Conservation (phyloP, 805 yeast genomes). For the Candida quercuum region DNA sequence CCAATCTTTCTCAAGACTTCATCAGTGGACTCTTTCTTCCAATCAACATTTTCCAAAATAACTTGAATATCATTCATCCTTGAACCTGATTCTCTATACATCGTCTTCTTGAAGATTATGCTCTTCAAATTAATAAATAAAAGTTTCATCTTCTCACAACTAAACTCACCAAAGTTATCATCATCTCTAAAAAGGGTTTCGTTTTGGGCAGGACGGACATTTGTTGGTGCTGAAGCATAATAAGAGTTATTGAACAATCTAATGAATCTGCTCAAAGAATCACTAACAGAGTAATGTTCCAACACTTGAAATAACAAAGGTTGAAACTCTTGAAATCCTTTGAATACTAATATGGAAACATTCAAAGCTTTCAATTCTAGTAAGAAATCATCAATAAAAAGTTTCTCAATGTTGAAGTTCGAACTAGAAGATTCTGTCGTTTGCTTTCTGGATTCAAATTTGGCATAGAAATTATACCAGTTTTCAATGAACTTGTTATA, state of each 20-base stretch:
- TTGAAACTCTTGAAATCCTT: constrained; percentile 13
- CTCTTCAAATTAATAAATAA: neutral
- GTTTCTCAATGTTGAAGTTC: neutral
- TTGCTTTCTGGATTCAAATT: neutral
- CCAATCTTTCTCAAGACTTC: constrained; percentile 30
- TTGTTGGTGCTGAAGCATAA: neutral
- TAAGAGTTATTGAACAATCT: neutral
- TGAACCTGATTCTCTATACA: neutral
- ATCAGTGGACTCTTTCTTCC: constrained; percentile 28
- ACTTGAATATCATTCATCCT: constrained; percentile 20
- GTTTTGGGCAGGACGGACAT: no score
- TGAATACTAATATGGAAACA: constrained; percentile 10
- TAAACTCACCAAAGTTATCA: neutral
- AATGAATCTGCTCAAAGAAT: neutral
- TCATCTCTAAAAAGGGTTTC: neutral
- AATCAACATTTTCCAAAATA: constrained; percentile 27
- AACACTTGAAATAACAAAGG: constrained; percentile 5
- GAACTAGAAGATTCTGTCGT: neutral
- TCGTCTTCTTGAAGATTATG: neutral
- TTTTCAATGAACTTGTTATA: constrained; percentile 1
- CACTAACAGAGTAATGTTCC: neutral
- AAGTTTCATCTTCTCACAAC: neutral
- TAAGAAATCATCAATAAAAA: constrained; percentile 13
- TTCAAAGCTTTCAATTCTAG: constrained; percentile 11
- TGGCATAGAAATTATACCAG: neutral